phyloP scores from a whole-genome alignment of 495 filamentous ascomycete genomes.

The Penicillium pancosmium region DNA sequence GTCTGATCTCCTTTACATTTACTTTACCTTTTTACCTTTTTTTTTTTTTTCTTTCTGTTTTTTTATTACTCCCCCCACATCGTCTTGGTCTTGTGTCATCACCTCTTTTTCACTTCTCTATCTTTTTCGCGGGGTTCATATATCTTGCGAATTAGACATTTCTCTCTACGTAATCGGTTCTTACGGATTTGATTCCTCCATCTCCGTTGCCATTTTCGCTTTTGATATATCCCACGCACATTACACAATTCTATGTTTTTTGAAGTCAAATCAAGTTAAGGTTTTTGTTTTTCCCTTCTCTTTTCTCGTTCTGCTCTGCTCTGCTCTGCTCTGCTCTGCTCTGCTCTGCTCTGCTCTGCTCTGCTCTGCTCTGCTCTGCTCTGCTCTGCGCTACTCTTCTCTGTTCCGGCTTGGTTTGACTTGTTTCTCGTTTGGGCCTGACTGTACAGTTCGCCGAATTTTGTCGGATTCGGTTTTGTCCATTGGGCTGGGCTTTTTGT shows the following conservation, averaged over 20 bases:
- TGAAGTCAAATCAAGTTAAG: not conserved
- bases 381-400: not conserved
- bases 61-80: slow-evolving; percentile 5
- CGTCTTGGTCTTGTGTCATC: too few relatives aligned
- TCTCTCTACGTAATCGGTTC: too few relatives aligned
- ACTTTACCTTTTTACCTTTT: slow-evolving; percentile 10
- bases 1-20: too few relatives aligned
- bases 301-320: not conserved
- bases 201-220: slow-evolving; percentile 7
- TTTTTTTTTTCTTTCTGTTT: slow-evolving; percentile 13
- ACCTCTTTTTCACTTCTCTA: slow-evolving; percentile 8
- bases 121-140: not conserved
- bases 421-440: not conserved
- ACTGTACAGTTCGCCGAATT: not conserved
- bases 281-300: not conserved
- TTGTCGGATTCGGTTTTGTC: not conserved
- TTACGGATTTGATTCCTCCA: not conserved
- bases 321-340: not conserved
- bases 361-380: not conserved
- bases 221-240: slow-evolving; percentile 34
- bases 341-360: not conserved
- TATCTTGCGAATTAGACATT: too few relatives aligned
- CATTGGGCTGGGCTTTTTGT: not conserved
- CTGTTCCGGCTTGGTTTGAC: not conserved
- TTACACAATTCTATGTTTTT: not conserved